Conservation (phyloP, 2,329 filamentous ascomycete species). For the Pestalotiopsis sp. region DNA sequence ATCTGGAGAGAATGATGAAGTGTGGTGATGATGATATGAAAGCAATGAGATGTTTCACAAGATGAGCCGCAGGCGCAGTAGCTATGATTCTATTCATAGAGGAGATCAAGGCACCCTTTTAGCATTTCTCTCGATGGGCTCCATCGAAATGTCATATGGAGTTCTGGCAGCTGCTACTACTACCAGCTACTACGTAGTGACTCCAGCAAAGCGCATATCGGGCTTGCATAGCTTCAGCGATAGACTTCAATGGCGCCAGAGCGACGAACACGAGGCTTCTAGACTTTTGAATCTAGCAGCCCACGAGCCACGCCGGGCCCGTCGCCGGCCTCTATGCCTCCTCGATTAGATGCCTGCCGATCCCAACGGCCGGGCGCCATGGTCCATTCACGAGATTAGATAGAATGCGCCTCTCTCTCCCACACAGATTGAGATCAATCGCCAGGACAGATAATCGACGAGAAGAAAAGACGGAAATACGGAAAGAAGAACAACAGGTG, state of each 20-base stretch:
- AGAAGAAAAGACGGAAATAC: neutral
- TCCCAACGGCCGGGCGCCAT: neutral
- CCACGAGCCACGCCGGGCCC: neutral
- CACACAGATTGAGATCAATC: neutral
- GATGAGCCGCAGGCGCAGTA: no score
- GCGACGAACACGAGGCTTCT: constrained; percentile 8
- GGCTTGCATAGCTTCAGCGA: neutral
- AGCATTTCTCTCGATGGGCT: no score
- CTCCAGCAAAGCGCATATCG: neutral
- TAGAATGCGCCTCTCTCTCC: no score
- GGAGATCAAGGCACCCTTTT: no score
- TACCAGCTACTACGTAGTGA: neutral
- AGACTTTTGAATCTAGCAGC: neutral
- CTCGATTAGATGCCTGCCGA: neutral
- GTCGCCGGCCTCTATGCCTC: neutral
- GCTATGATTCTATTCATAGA: no score
- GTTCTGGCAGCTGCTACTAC: neutral
- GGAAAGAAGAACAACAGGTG: neutral
- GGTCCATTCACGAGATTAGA: neutral
- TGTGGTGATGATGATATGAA: neutral
- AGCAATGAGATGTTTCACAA: no score
- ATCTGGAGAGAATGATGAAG: neutral
- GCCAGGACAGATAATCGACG: neutral
- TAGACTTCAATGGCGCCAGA: constrained; percentile 4
- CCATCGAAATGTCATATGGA: neutral